Conservation (phyloP, 2,329 filamentous ascomycete species). For the Botrytis squamosa region DNA sequence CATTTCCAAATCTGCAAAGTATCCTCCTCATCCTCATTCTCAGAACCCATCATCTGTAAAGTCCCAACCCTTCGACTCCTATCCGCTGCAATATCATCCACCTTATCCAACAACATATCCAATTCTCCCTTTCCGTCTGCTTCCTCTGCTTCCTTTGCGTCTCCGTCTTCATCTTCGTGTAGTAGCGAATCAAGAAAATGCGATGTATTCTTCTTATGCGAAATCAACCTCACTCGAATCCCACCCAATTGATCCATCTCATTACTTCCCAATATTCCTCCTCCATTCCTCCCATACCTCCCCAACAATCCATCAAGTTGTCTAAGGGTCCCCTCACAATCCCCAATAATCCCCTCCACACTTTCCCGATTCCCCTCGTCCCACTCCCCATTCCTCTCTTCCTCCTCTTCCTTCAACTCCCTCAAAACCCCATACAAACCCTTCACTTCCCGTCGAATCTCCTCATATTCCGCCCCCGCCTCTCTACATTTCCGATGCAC, state of each 20-base stretch:
- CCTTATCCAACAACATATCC: conserved; percentile 58
- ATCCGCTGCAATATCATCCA: conserved; percentile 55
- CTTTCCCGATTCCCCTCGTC: conserved; percentile 47
- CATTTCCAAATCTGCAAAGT: conserved; percentile 57
- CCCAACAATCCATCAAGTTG: conserved; percentile 55
- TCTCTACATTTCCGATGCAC: conserved; percentile 55
- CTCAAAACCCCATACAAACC: conserved; percentile 56
- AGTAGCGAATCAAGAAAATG: conserved; percentile 59
- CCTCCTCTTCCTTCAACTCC: conserved; percentile 57
- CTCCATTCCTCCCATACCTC: conserved; percentile 41
- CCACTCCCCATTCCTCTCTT: conserved; percentile 55
- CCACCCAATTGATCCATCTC: conserved; percentile 38
- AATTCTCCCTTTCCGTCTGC: conserved; percentile 39
- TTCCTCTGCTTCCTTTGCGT: conserved; percentile 26
- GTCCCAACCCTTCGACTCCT: conserved; percentile 46
- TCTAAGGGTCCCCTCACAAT: conserved; percentile 54
- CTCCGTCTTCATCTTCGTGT: conserved; percentile 42
- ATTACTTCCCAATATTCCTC: conserved; percentile 34
- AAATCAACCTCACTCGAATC: conserved; percentile 46
- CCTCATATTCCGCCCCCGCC: conserved; percentile 49
- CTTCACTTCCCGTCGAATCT: conserved; percentile 51
- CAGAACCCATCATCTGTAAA: conserved; percentile 38
- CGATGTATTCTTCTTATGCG: conserved; percentile 54
- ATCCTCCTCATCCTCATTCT: conserved; percentile 47
- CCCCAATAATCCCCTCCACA: conserved; percentile 53